A percentile compares a stretch with the other conserved stretches of the same genome.
These are phyloP conservation scores for Diaporthe humulicola DNA, from an alignment of 2,329 filamentous ascomycete species.

Conservation along the genomic window DNA sequence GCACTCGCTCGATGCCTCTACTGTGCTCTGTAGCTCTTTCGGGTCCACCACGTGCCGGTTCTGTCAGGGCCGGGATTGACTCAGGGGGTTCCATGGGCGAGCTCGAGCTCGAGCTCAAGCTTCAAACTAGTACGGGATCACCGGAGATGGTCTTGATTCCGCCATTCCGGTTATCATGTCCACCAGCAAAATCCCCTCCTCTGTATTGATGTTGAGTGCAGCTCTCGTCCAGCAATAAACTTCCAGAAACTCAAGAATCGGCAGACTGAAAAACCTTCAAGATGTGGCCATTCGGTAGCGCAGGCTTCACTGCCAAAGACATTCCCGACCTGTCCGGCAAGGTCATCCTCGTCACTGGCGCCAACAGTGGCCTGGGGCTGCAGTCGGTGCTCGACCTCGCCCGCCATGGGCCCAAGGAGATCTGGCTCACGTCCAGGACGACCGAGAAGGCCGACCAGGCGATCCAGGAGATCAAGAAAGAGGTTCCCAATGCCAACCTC, in stretches of 20 bases:
- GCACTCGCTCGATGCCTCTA: too few species aligned
- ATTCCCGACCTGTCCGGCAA: conserved; percentile 56
- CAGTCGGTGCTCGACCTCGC: conserved; percentile 58
- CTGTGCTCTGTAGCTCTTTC: not conserved
- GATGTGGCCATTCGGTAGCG: conserved; percentile 37
- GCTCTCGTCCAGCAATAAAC: not conserved
- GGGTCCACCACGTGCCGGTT: conserved; percentile 15
- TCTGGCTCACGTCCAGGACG: conserved; percentile 52
- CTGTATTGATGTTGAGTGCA: not conserved
- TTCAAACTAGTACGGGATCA: not conserved
- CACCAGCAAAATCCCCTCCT: too few species aligned
- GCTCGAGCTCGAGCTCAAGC: conserved; percentile 3
- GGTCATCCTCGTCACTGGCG: conserved; percentile 62
- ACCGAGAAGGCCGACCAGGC: conserved; percentile 51
- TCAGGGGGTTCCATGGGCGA: not conserved
- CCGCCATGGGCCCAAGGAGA: conserved; percentile 51
- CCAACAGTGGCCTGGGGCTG: conserved; percentile 63
- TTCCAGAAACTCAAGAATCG: not conserved
- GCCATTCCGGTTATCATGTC: not conserved
- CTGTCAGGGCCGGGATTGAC: not conserved
- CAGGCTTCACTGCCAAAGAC: conserved; percentile 50
- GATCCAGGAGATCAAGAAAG: conserved; percentile 52
- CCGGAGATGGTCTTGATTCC: not conserved
- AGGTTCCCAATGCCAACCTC: conserved; percentile 42
- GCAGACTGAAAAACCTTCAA: not conserved